Percentiles rank a stretch among this genome's conserved stretches.
phyloP scores from a whole-genome alignment of 2,329 filamentous ascomycete genomes.

The Lojkania enalia region DNA sequence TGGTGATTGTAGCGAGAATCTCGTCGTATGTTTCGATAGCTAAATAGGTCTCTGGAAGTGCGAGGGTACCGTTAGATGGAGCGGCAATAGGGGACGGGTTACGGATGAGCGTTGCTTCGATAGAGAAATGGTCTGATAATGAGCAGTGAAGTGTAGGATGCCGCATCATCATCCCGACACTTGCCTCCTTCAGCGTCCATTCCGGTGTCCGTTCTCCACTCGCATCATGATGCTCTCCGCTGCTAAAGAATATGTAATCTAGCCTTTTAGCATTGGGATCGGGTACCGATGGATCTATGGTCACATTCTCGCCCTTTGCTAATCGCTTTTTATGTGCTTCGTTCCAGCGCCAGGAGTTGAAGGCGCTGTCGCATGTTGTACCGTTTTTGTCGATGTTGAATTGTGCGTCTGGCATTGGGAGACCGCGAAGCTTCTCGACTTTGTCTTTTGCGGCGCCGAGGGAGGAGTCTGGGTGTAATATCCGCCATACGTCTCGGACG shows the following conservation, averaged over 20 bases:
- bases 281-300: constrained; percentile 64
- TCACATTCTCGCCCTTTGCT: constrained; percentile 64
- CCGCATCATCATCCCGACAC: constrained; percentile 78
- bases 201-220: constrained; percentile 32
- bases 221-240: constrained; percentile 28
- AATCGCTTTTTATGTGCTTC: constrained; percentile 70
- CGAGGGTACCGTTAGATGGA: constrained; percentile 14
- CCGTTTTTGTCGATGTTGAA: constrained; percentile 82
- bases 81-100: constrained; percentile 16
- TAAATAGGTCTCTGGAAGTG: constrained; percentile 40
- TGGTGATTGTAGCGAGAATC: constrained; percentile 70
- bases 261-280: constrained; percentile 83
- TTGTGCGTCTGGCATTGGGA: constrained; percentile 72
- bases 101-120: constrained; percentile 71
- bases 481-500: constrained; percentile 81
- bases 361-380: constrained; percentile 79
- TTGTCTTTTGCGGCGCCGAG: constrained; percentile 71
- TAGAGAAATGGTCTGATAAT: constrained; percentile 91
- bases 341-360: constrained; percentile 94
- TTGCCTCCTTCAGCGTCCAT: constrained; percentile 72
- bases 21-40: constrained; percentile 65
- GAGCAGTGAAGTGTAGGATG: constrained; percentile 83
- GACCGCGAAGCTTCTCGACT: constrained; percentile 66
- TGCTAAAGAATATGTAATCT: constrained; percentile 85
- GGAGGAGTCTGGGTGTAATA: constrained; percentile 80